phyloP scores from a whole-genome alignment of 1,284 basidiomycete genomes.

The Trametes sp. region DNA sequence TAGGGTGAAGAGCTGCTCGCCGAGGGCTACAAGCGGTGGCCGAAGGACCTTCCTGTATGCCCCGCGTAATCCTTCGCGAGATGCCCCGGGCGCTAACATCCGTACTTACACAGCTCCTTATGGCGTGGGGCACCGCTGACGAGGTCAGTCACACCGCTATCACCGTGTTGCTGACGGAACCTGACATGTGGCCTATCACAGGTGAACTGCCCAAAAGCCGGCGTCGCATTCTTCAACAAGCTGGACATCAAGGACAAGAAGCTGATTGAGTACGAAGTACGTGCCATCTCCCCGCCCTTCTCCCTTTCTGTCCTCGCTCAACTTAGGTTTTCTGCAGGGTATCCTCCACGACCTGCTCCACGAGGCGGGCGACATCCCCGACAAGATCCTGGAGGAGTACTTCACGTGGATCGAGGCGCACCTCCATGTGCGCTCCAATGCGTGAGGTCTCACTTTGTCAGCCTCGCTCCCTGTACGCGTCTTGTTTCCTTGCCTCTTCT shows the following conservation, averaged over 20 bases:
- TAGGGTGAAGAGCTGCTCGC: constrained; percentile 71
- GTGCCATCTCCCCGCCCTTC: background rate
- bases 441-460: background rate
- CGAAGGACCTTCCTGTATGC: constrained; percentile 70
- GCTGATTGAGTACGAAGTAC: constrained; percentile 44
- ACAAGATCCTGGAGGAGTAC: constrained; percentile 62
- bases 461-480: background rate
- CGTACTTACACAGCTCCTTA: constrained; percentile 50
- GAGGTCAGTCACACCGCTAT: too few relatives aligned
- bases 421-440: background rate
- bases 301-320: background rate
- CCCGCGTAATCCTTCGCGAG: background rate
- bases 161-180: background rate
- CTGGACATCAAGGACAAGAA: constrained; percentile 69
- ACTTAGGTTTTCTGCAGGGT: constrained; percentile 49
- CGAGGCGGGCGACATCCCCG: constrained; percentile 75
- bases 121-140: constrained; percentile 83
- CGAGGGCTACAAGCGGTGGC: constrained; percentile 70
- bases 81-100: too few relatives aligned
- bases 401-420: constrained; percentile 60
- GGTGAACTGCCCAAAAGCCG: constrained; percentile 68
- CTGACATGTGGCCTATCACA: constrained; percentile 31
- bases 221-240: constrained; percentile 67
- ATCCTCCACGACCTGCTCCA: constrained; percentile 86
- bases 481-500: background rate